Conservation (phyloP, 352 stramenopile genomes). For the Thraustotheca clavata region DNA sequence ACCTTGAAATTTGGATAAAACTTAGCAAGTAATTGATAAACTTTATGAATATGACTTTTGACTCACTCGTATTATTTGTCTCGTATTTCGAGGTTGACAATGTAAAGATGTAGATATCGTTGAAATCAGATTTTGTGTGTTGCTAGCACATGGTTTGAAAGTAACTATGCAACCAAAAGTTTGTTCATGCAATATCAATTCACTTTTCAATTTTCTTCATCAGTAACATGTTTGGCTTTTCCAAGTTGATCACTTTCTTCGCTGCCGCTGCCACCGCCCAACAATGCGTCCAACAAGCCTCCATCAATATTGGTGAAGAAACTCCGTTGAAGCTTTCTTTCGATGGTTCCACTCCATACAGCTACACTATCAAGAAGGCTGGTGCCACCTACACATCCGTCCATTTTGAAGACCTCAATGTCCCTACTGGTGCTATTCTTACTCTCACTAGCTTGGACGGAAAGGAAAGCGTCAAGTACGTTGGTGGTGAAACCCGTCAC, state of each 20-base stretch:
- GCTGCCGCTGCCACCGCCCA: background rate
- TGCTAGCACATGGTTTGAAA: no score
- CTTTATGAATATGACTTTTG: no score
- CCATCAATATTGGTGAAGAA: background rate
- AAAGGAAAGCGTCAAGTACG: background rate
- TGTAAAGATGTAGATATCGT: no score
- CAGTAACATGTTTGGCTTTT: background rate
- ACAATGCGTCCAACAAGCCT: background rate
- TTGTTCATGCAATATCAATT: no score
- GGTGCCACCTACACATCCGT: background rate
- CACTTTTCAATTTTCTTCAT: background rate
- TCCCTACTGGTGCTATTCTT: background rate
- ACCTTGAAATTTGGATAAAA: no score
- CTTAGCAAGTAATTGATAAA: no score
- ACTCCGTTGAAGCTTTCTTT: background rate
- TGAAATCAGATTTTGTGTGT: no score
- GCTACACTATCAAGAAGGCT: background rate
- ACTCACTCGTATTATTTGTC: no score
- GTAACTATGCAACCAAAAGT: no score
- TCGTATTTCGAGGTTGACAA: no score
- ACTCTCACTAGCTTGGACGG: slow-evolving; percentile 5
- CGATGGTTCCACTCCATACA: background rate
- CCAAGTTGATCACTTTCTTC: slow-evolving; percentile 7
- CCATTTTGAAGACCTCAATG: slow-evolving; percentile 1
- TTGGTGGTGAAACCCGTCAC: background rate